Evolutionary conservation across 1,284 basidiomycete species (phyloP).

Genomic region (Boletus albobrunnescens): DNA sequence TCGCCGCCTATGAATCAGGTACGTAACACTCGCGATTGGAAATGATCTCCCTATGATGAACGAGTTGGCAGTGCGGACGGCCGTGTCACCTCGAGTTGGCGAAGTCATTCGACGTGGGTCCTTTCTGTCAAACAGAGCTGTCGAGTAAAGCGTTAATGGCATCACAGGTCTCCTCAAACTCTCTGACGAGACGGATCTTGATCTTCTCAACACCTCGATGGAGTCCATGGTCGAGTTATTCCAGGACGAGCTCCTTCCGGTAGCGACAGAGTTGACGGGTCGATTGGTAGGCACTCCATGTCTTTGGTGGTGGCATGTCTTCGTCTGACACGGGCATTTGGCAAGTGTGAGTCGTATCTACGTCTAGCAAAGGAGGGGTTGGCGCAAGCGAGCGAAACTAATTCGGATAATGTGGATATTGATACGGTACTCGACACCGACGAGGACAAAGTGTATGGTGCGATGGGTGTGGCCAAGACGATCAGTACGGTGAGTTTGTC

Average conservation of each 20-base stretch:
- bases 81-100: slow-evolving; percentile 76
- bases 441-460: slow-evolving; percentile 81
- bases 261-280: slow-evolving; percentile 77
- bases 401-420: slow-evolving; percentile 42
- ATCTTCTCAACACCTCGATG: slow-evolving; percentile 79
- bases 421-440: slow-evolving; percentile 56
- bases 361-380: slow-evolving; percentile 70
- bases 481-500: slow-evolving; percentile 59
- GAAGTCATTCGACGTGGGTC: slow-evolving; percentile 79
- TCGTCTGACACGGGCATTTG: slow-evolving; percentile 3
- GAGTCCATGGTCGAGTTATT: slow-evolving; percentile 84
- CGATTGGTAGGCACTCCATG: slow-evolving; percentile 56
- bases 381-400: slow-evolving; percentile 47
- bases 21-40: slow-evolving; percentile 18
- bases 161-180: slow-evolving; percentile 74
- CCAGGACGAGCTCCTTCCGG: slow-evolving; percentile 81
- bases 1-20: slow-evolving; percentile 65
- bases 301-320: not conserved
- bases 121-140: not conserved
- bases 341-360: slow-evolving; percentile 76
- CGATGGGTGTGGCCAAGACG: slow-evolving; percentile 82
- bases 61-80: slow-evolving; percentile 53
- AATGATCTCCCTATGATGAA: not conserved
- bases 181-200: slow-evolving; percentile 86
- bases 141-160: not conserved